Base-by-base conservation (phyloP, 176 grass and related monocot genomes). In the sorghum (Sorghum bicolor) region DNA sequence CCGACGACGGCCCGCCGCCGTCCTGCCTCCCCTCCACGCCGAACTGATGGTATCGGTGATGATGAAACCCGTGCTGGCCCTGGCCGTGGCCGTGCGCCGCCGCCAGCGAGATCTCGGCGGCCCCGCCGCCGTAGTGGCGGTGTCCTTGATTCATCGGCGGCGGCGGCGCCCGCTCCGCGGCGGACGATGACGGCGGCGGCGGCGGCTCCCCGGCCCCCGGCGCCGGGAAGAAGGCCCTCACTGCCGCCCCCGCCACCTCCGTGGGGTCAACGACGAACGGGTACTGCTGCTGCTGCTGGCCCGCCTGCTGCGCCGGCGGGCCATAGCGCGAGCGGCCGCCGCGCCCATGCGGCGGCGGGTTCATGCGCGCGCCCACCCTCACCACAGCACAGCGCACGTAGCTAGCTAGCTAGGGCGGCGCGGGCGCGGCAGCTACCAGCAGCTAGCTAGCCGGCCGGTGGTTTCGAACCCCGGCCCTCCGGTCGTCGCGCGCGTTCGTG, bases 41-140 rank as follows among this genome's bases (percentile, higher is more conserved):
- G 77, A 86, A 74, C 77, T 86, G 84, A 10, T 80, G 84, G 84
- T 80, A 80, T 10, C 26, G 84, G 31, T 53, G 75, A 15, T 73
- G 75, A 15, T 71, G 66, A 30, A 64, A 26, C 11, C 75, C 52
- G 1, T 64, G 60, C 10, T 8, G 37, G 13, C 73, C 68, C 5
- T 57, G 29, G 2, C 67, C 68, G 5, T 64, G 29, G 5, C 76
- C 75, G 39, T 81, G 72, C 8, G 44, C 44, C 45, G 44, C 44
- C 45, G 72, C 77, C 52, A 82, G 64, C 60, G 79, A 87, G 44
- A 86, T 79, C 44, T 83, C 83, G 5, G 53, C 20, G 20, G 20
- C 53, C 0, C n/a, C 78, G 41, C 31, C 65, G 40, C 66, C 37
- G 36, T 53, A 34, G 24, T 10, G 10, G 9, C 3, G n/a, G 24